Conservation (phyloP, 352 stramenopile species). For the Pythium pyrilobum region DNA sequence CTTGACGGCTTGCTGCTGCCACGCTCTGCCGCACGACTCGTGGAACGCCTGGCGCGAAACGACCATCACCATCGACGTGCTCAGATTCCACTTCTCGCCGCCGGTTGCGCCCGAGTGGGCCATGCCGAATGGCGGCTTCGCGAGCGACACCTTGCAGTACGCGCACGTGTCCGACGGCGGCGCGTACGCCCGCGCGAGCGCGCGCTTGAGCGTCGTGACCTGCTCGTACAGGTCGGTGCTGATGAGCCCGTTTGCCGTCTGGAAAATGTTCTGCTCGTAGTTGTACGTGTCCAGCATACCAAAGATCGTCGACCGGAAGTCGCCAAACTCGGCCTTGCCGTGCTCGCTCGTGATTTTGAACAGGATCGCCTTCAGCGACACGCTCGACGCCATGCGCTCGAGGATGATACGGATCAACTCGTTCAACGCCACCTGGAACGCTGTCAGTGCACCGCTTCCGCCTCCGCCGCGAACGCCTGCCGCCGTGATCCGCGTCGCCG, state of each 20-base stretch:
- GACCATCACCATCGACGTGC: conserved; percentile 80
- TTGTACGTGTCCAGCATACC: conserved; percentile 93
- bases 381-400: conserved; percentile 91
- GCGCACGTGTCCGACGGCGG: conserved; percentile 66
- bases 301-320: conserved; percentile 93
- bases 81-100: conserved; percentile 80
- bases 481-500: conserved; percentile 39
- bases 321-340: conserved; percentile 89
- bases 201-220: conserved; percentile 73
- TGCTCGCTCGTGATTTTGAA: conserved; percentile 95
- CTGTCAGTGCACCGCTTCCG: conserved; percentile 68
- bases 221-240: conserved; percentile 82
- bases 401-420: conserved; percentile 93
- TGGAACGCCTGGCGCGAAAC: conserved; percentile 79
- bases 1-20: conserved; percentile 78
- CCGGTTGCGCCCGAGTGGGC: conserved; percentile 53
- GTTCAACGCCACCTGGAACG: conserved; percentile 86
- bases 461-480: conserved; percentile 38
- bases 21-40: conserved; percentile 82
- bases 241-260: conserved; percentile 80
- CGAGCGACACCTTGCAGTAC: conserved; percentile 80
- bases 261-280: conserved; percentile 89
- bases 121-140: conserved; percentile 83
- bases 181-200: conserved; percentile 65
- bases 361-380: conserved; percentile 91